Evolutionary conservation across 257 asterid genomes (phyloP), one percentile per base, ranked within the genome.

Genomic region (Fraxinus quadrangulata): DNA sequence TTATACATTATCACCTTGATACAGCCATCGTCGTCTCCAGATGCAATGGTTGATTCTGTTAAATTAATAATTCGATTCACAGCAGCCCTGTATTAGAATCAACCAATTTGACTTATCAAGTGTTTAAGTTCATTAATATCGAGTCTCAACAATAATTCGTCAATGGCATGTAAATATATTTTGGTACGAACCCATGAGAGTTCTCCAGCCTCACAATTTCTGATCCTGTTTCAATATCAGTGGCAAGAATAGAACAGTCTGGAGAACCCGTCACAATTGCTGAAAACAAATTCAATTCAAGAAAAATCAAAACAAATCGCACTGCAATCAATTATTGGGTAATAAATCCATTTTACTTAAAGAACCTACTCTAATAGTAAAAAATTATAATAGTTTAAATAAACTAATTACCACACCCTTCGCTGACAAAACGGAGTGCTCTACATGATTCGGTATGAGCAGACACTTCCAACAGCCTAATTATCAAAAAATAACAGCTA

Each of bases 381-480:
- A 47, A 14, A 45, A 59, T 67, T 0, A 56, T 21, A n/a, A 1
- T 40, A 40, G 4, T 56, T n/a, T 9, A 56, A 56, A 23, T n/a
- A 21, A 72, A 68, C 10, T 30, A 51, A 79, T 70, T 85, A 95
- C 99, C 96, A 2, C 87, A 90, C 65, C 99, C 99, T 78, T 89
- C 92, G 21, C 88, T 90, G 83, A 93, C 86, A 71, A 95, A 93
- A 61, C 97, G 96, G 67, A 95, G 88, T 12, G 97, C 81, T 86
- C 97, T 87, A 77, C 99, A 95, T 37, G 99, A 93, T 76, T 95
- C 96, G 1, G 87, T 80, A 83, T 95, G 99, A 81, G 97, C 98
- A 40, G 78, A 79, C 76, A 91, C 92, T 82, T 89, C 89, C 84
- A 88, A 84, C 68, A 86, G 56, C 94, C 99, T 95, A 84, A 6